Evolutionary conservation across 352 stramenopile species (phyloP), one percentile per base, ranked within the genome.

Genomic region (Pythium utonaiense): DNA sequence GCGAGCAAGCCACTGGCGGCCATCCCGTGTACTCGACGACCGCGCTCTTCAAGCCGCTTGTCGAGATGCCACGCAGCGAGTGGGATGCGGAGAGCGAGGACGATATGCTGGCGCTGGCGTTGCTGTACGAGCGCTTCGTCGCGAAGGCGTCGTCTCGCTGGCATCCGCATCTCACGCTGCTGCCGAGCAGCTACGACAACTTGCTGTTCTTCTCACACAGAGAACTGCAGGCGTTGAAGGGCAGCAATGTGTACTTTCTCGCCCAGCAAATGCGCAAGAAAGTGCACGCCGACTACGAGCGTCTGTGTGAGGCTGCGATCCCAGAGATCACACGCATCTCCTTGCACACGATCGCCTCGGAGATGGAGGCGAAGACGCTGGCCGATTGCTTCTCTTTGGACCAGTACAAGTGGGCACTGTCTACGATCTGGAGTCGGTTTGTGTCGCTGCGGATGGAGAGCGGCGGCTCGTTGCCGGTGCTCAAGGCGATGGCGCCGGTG

Each of bases 361-460:
- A 57, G 24, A 19, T 75, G 1, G 63, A 69, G 16, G 53, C 52
- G 3, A 75, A 82, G 19, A 55, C 77, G 12, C 2, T 67, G 14
- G 51, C 50, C 2, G 22, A 71, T 22, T 72, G 52, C 24, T 91
- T 91, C 50, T 90, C 80, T 3, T 70, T 89, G 17, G 72, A 85
- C 1, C 76, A 82, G 60, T 94, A 91, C 71, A 80, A 86, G 55
- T 94, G 84, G 84, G 84, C 82, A 27, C 54, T 94, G n/a, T 91
- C 84, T 14, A 91, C 82, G 34, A 88, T 94, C 66, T 94, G 84
- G 84, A 94, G 84, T 60, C 84, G 84, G 40, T 92, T 91, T 28
- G 84, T 94, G 36, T 91, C 84, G 31, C 44, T 94, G 31, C 54
- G 66, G 5, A 54, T 89, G n/a, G 19, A 50, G 8, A 58, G 70